Percentiles rank a stretch among this genome's conserved stretches.
phyloP scores from a whole-genome alignment of 192 early-diverging fungal species.

The Dissophora ornata region DNA sequence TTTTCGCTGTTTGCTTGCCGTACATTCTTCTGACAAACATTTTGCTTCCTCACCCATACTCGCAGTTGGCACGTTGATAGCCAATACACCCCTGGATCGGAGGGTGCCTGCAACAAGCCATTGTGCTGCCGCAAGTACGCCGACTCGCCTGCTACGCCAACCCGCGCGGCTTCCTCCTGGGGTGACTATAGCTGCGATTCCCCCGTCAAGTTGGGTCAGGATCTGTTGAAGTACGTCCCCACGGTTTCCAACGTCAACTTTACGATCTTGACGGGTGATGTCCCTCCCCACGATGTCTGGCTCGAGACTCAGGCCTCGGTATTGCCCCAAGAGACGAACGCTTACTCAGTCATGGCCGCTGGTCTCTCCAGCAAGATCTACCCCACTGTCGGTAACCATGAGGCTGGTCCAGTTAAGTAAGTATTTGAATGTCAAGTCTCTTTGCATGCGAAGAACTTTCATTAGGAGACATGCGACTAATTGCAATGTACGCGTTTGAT shows the following conservation, averaged over 20 bases:
- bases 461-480: no score
- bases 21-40: not conserved
- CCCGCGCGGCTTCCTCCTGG: constrained; percentile 39
- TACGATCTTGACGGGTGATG: constrained; percentile 64
- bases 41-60: no score
- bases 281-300: constrained; percentile 70
- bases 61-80: constrained; percentile 33
- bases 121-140: constrained; percentile 61
- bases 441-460: no score
- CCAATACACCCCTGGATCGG: constrained; percentile 42
- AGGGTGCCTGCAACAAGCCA: constrained; percentile 60
- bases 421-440: no score
- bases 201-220: constrained; percentile 56
- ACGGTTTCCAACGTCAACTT: constrained; percentile 49
- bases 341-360: constrained; percentile 47
- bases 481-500: no score
- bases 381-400: constrained; percentile 66
- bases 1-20: not conserved
- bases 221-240: constrained; percentile 58
- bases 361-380: constrained; percentile 40
- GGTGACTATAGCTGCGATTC: constrained; percentile 65
- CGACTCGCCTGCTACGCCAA: constrained; percentile 47
- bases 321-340: constrained; percentile 26
- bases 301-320: constrained; percentile 50
- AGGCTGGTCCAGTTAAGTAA: constrained; percentile 62